Evolutionary conservation across 305 asterid species (phyloP).

Genomic region (Plantago lanceolata): DNA sequence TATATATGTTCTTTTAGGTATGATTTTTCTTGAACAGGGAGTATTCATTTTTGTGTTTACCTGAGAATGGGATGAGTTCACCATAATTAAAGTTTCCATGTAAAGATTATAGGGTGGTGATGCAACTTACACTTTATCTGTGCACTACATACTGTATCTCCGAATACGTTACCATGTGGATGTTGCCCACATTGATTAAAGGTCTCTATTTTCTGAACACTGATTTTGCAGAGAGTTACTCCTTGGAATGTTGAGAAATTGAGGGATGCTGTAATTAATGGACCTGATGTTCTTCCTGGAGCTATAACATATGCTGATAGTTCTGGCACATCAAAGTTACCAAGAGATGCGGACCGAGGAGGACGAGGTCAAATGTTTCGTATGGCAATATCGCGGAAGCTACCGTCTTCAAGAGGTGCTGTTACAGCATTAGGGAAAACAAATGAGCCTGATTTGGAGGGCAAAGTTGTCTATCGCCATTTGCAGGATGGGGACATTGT

Average conservation of each 20-base stretch:
- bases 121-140: not conserved
- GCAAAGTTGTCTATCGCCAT: slow-evolving; percentile 80
- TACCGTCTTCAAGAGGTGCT: slow-evolving; percentile 82
- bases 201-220: not conserved
- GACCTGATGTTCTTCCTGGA: slow-evolving; percentile 90
- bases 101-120: too few relatives aligned
- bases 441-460: slow-evolving; percentile 68
- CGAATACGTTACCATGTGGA: not conserved
- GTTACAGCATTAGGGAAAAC: slow-evolving; percentile 55
- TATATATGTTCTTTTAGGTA: too few relatives aligned
- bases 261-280: slow-evolving; percentile 73
- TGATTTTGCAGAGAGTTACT: slow-evolving; percentile 71
- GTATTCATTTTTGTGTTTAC: too few relatives aligned
- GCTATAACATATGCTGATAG: slow-evolving; percentile 66
- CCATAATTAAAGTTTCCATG: too few relatives aligned
- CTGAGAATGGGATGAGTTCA: too few relatives aligned
- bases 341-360: slow-evolving; percentile 13
- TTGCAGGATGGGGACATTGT: slow-evolving; percentile 96
- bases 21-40: too few relatives aligned
- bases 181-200: not conserved
- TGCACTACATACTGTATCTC: slow-evolving; percentile 5
- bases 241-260: slow-evolving; percentile 87
- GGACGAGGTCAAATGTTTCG: slow-evolving; percentile 40
- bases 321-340: slow-evolving; percentile 50
- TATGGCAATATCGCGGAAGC: slow-evolving; percentile 61